Conservation (phyloP, 345 rosid genomes). For the Psidium guajava region DNA sequence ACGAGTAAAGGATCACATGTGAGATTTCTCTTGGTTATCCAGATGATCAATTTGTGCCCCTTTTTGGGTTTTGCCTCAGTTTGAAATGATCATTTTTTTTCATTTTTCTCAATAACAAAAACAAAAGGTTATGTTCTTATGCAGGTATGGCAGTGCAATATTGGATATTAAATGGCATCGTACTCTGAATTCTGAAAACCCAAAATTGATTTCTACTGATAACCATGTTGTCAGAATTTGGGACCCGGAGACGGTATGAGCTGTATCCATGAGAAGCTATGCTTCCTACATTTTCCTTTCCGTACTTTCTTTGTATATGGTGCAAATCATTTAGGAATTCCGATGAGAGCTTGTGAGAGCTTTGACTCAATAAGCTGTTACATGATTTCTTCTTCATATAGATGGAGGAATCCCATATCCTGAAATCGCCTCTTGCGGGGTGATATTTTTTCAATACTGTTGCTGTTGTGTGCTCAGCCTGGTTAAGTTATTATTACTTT, state of each 20-base stretch:
- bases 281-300: neutral
- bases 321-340: neutral
- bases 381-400: no score
- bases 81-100: neutral
- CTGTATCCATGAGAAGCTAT: neutral
- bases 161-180: conserved; percentile 90
- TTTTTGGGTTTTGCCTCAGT: neutral
- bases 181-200: conserved; percentile 64
- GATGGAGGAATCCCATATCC: no score
- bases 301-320: neutral
- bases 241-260: conserved; percentile 85
- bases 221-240: conserved; percentile 82
- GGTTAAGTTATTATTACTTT: neutral
- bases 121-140: neutral
- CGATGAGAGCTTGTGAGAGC: no score
- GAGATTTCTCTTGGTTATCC: conserved; percentile 13
- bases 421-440: neutral
- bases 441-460: neutral
- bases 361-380: no score
- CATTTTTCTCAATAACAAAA: neutral
- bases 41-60: neutral
- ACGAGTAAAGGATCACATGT: conserved; percentile 89
- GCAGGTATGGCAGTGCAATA: conserved; percentile 87
- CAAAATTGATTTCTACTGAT: conserved; percentile 72
- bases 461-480: neutral